Conservation (phyloP, 768 basidiomycete species). For the Trametes maxima region DNA sequence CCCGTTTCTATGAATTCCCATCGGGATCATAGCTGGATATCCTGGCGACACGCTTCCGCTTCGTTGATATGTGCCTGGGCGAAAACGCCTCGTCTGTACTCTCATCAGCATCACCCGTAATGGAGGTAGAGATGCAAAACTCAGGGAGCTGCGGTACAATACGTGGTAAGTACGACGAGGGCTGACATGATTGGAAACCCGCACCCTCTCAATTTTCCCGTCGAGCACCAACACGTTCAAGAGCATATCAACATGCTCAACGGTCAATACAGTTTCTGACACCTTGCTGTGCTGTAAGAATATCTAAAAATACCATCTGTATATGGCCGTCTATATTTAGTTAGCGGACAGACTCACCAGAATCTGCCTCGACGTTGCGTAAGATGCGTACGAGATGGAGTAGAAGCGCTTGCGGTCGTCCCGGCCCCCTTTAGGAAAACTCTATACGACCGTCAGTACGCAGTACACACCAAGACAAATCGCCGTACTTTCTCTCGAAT, state of each 20-base stretch:
- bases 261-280: slow-evolving; percentile 76
- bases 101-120: background rate
- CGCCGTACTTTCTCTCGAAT: slow-evolving; percentile 67
- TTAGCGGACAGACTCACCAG: slow-evolving; percentile 36
- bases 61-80: background rate
- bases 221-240: slow-evolving; percentile 88
- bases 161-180: background rate
- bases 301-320: slow-evolving; percentile 34
- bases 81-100: background rate
- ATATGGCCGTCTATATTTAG: background rate
- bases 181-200: slow-evolving; percentile 1
- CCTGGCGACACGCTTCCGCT: background rate
- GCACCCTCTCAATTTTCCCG: slow-evolving; percentile 85
- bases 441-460: slow-evolving; percentile 43
- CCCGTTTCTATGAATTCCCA: background rate
- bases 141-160: slow-evolving; percentile 9
- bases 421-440: slow-evolving; percentile 58
- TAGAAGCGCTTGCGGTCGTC: slow-evolving; percentile 55
- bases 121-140: background rate
- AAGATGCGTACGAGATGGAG: slow-evolving; percentile 66
- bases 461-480: background rate
- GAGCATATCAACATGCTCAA: slow-evolving; percentile 90
- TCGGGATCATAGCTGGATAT: background rate
- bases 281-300: slow-evolving; percentile 75
- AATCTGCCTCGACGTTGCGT: slow-evolving; percentile 79